phyloP scores from a whole-genome alignment of 2,329 filamentous ascomycete genomes.

The Macrophomina tecta region DNA sequence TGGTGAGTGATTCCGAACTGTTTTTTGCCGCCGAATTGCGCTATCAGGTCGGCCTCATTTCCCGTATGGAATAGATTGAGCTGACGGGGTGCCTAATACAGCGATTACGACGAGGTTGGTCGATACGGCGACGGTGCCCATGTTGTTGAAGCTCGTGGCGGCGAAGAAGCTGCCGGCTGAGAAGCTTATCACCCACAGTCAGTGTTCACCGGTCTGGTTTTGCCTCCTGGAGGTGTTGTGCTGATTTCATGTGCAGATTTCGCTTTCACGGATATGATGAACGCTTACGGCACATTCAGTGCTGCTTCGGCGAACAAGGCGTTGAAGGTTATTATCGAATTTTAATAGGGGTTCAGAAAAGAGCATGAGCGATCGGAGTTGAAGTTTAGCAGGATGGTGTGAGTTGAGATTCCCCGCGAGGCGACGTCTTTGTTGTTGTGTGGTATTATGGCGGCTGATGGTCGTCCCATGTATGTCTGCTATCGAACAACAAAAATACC shows the following conservation, averaged over 20 bases:
- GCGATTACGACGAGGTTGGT: slow-evolving; percentile 57
- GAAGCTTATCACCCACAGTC: slow-evolving; percentile 53
- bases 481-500: neutral
- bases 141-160: slow-evolving; percentile 55
- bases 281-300: slow-evolving; percentile 54
- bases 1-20: slow-evolving; percentile 43
- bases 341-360: slow-evolving; percentile 24
- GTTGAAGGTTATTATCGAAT: slow-evolving; percentile 53
- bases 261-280: slow-evolving; percentile 50
- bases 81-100: slow-evolving; percentile 28
- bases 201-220: neutral
- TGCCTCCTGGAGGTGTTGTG: neutral
- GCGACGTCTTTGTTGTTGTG: neutral
- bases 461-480: neutral
- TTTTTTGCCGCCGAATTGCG: neutral
- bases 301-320: slow-evolving; percentile 51
- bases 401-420: neutral
- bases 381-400: neutral
- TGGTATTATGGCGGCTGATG: neutral
- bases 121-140: slow-evolving; percentile 56
- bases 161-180: slow-evolving; percentile 51
- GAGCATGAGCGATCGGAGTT: neutral
- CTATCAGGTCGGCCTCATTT: neutral
- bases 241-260: slow-evolving; percentile 36
- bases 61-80: neutral